Evolutionary conservation across 2,329 filamentous ascomycete species (phyloP).

Genomic region (Phaeosphaeriaceae sp.): DNA sequence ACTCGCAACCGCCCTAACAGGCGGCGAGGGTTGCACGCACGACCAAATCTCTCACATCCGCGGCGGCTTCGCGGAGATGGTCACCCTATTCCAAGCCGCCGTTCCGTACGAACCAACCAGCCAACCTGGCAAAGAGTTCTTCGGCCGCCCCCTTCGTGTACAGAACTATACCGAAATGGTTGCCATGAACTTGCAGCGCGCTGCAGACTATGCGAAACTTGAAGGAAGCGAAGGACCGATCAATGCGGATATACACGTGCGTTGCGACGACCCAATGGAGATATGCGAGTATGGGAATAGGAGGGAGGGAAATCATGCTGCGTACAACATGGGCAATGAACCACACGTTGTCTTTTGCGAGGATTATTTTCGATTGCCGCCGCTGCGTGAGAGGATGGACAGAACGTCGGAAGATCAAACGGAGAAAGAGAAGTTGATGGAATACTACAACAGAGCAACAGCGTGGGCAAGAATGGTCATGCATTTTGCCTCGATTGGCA

Average conservation of each 20-base stretch:
- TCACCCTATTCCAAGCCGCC: slow-evolving; percentile 33
- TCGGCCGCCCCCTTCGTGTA: slow-evolving; percentile 29
- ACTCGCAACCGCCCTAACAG: slow-evolving; percentile 34
- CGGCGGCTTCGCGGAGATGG: slow-evolving; percentile 44
- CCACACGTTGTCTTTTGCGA: slow-evolving; percentile 44
- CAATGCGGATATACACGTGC: slow-evolving; percentile 42
- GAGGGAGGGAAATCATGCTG: slow-evolving; percentile 37
- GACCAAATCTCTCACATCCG: slow-evolving; percentile 35
- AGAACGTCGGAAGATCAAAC: slow-evolving; percentile 30
- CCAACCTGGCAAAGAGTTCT: slow-evolving; percentile 37
- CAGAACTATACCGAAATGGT: slow-evolving; percentile 40
- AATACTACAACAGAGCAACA: slow-evolving; percentile 44
- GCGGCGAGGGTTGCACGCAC: slow-evolving; percentile 39
- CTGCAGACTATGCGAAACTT: slow-evolving; percentile 36
- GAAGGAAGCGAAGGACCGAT: slow-evolving; percentile 25
- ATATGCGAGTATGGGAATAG: slow-evolving; percentile 34
- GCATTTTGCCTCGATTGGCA: slow-evolving; percentile 40
- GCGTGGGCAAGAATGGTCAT: slow-evolving; percentile 46
- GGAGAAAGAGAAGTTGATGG: slow-evolving; percentile 30
- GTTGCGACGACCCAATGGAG: slow-evolving; percentile 43
- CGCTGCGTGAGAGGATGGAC: slow-evolving; percentile 31
- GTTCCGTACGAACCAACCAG: slow-evolving; percentile 28
- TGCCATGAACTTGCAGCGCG: slow-evolving; percentile 34
- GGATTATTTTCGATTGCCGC: slow-evolving; percentile 36
- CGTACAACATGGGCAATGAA: slow-evolving; percentile 46